Base-by-base conservation (phyloP, 1,284 basidiomycete species). In the Tilletia indica region DNA sequence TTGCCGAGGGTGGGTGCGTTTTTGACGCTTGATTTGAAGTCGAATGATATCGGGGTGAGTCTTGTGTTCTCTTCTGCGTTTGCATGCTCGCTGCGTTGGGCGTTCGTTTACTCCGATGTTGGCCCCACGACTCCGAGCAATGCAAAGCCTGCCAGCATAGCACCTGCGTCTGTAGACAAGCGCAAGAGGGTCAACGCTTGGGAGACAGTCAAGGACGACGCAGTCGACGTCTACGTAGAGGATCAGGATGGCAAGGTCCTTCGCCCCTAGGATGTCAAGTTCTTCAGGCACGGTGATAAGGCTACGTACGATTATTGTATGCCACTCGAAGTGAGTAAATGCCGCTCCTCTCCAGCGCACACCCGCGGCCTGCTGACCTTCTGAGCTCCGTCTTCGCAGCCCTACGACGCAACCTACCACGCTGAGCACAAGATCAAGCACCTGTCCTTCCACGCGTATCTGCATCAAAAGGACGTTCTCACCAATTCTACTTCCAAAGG, bases 251-350 rank as follows among this genome's bases (percentile, higher is more conserved):
- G n/a, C n/a, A n/a, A n/a, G n/a, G n/a, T 76, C n/a, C n/a, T n/a
- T n/a, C n/a, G n/a, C n/a, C n/a, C n/a, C n/a, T n/a, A n/a, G n/a
- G n/a, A n/a, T n/a, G n/a, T n/a, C n/a, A n/a, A n/a, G n/a, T n/a
- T n/a, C n/a, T 99, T 97, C 87, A 92, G 93, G 74, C 97, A 99
- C 81, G 93, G 94, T 0, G 87, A 90, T 16, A 98, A 97, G 83
- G 94, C 92, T 49, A 99, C 99, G 96, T 99, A 97, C 84, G 97
- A 99, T 84, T 94, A 99, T 83, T 99, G 96, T 86, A 98, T 97
- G 93, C 97, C 96, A 25, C 86, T 99, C 45, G 96, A 99, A 83
- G 88, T 88, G 75, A 80, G 87, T n/a, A 39, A 19, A 39, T 21
- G 38, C 16, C n/a, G 48, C 45, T 5, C 12, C 42, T 45, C 12